Conservation (phyloP, 495 filamentous ascomycete genomes). For the Penicillium alfredii region DNA sequence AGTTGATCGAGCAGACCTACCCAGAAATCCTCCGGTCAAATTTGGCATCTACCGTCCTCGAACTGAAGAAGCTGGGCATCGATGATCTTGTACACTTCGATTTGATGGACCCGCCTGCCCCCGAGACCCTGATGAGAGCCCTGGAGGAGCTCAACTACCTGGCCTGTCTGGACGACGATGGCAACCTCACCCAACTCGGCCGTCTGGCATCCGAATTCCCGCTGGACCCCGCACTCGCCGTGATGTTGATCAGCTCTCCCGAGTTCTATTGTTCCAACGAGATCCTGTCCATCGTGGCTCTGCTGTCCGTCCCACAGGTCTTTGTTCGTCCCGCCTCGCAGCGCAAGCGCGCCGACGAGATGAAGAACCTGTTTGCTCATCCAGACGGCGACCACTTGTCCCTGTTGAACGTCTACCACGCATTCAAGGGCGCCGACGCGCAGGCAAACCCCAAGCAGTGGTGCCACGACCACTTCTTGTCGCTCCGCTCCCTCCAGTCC, state of each 20-base stretch:
- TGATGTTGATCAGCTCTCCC: constrained; percentile 95
- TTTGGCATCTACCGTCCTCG: constrained; percentile 86
- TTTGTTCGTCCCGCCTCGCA: constrained; percentile 81
- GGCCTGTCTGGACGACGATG: constrained; percentile 93
- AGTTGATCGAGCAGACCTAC: constrained; percentile 93
- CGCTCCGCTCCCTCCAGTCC: constrained; percentile 76
- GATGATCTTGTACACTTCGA: constrained; percentile 98
- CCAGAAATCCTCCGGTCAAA: constrained; percentile 95
- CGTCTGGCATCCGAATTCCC: constrained; percentile 91
- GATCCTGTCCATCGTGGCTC: constrained; percentile 87
- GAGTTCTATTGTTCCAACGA: constrained; percentile 99
- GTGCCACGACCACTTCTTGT: constrained; percentile 98
- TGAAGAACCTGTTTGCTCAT: constrained; percentile 92
- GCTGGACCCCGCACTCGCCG: constrained; percentile 87
- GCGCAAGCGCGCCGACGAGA: constrained; percentile 91
- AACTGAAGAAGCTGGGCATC: constrained; percentile 95
- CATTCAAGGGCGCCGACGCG: constrained; percentile 73
- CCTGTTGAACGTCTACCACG: constrained; percentile 96
- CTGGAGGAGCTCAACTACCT: constrained; percentile 97
- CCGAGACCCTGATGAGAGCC: constrained; percentile 97
- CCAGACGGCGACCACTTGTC: constrained; percentile 92
- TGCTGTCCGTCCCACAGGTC: constrained; percentile 91
- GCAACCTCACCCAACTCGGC: constrained; percentile 79
- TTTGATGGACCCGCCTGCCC: constrained; percentile 96
- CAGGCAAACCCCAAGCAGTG: constrained; percentile 76